Evolutionary conservation across 805 yeast species (phyloP), one percentile per base, ranked within the genome.

Genomic region (Ogataea paradorogensis): DNA sequence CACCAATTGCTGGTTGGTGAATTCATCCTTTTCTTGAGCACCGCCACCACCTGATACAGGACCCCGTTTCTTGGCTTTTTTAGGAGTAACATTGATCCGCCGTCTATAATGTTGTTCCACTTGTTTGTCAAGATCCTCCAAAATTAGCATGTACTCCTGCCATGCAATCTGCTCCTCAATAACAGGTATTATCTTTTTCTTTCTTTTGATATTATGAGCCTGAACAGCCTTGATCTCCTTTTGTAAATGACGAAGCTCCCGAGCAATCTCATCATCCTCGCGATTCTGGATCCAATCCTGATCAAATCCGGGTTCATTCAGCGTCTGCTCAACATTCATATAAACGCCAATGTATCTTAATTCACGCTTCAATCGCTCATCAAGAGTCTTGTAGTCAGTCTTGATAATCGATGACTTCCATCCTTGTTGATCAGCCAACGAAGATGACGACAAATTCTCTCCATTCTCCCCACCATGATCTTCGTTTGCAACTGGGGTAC

Each of bases 91-190:
- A 52, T 89, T 79, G 40, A 84, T 74, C 44, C 97, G 71, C 61
- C 89, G 84, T 47, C 84, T 66, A 58, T 90, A 93, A 15, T 95
- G 90, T 61, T 87, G 97, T 59, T 93, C 99, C 26, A 93, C 90
- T 63, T 93, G 99, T 60, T 91, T 93, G 61, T 93, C 97, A 50
- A 93, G 70, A 58, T 93, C 98, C 42, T 93, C 98, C 43, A 89
- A 63, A 38, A 93, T 90, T 9, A 91, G 84, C 43, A 82, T 71
- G 61, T 87, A 93, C 61, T 93, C 99, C 59, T 91, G 96, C 80
- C 90, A 93, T 20, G 97, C 96, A 53, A 93, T 71, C 52, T 86
- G 95, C 48, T 85, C 93, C 51, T 89, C 91, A 11, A 93, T 73
- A 1, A 82, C 53, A 1, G 95, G 95, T 18, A 81, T 65, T 26